Evolutionary conservation across 2,329 filamentous ascomycete species (phyloP), one percentile per base, ranked within the genome.

Genomic region (Aureobasidium vineae): DNA sequence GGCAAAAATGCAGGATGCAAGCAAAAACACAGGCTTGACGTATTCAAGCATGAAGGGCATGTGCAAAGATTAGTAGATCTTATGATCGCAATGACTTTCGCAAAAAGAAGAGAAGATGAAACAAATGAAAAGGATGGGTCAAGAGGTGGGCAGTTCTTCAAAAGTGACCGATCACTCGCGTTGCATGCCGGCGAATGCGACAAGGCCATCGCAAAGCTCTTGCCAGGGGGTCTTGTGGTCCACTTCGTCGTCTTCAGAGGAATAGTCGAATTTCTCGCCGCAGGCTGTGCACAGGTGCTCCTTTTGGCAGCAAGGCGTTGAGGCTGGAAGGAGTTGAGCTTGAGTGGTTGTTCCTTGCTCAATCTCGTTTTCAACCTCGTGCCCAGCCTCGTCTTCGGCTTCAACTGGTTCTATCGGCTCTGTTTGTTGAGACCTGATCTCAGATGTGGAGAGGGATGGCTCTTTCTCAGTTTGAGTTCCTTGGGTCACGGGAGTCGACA

Each of bases 141-240:
- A 11, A 15, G 21, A 33, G 5, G 7, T 31, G 19, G 11, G 3
- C n/a, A 15, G 21, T 49, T 31, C n/a, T 49, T 11, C 57, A 61
- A 33, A 26, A 23, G 40, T 38, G 57, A 26, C 13, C 2, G n/a
- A 36, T 63, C 45, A 65, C 31, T 70, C 70, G 45, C 72, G 72
- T 26, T 68, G 70, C 67, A 76, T 72, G 19, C 75, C 75, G 19
- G 74, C 75, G 54, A 76, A 70, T 57, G 70, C 71, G 19, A 70
- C 67, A 61, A 76, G 59, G 26, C 73, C 71, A 26, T 72, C 70
- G 72, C 75, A 77, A 7, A 77, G 70, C 66, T 77, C 75, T 59
- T 71, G 71, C 72, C 75, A 75, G 5, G 75, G 74, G n/a, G 71
- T 73, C 65, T 71, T 74, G 13, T 66, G 63, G 28, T 65, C 21